phyloP scores from a whole-genome alignment of 108 stramenopile species.

The Aurantiochytrium sp. region DNA sequence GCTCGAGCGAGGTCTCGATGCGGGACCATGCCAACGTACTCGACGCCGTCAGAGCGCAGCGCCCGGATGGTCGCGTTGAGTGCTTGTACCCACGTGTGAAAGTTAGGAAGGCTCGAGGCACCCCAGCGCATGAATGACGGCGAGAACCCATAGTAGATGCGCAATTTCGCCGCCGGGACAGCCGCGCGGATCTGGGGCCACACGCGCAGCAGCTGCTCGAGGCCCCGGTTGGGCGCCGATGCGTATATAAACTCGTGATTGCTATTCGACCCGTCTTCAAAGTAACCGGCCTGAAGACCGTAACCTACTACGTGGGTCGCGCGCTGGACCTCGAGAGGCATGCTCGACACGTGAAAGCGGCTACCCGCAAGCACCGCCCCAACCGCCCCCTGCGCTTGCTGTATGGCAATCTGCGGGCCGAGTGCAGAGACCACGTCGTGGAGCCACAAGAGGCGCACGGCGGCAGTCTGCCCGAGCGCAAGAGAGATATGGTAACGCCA shows the following conservation, averaged over 20 bases:
- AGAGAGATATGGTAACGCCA: slow-evolving; percentile 57
- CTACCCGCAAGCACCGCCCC: slow-evolving; percentile 38
- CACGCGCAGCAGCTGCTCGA: slow-evolving; percentile 23
- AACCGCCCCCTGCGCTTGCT: neutral
- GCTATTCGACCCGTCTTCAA: slow-evolving; percentile 37
- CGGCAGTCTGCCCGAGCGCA: slow-evolving; percentile 36
- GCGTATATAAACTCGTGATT: slow-evolving; percentile 45
- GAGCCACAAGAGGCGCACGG: slow-evolving; percentile 46
- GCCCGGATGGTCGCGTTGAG: slow-evolving; percentile 12
- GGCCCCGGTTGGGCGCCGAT: slow-evolving; percentile 51
- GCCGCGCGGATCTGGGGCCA: slow-evolving; percentile 44
- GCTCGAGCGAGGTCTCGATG: slow-evolving; percentile 39
- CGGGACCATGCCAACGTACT: slow-evolving; percentile 52
- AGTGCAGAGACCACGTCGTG: slow-evolving; percentile 36
- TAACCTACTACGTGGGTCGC: neutral
- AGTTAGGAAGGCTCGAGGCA: neutral
- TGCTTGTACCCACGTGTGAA: slow-evolving; percentile 30
- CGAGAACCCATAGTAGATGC: slow-evolving; percentile 57
- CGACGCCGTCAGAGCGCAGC: slow-evolving; percentile 41
- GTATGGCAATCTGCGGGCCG: neutral
- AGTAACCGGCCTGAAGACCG: slow-evolving; percentile 41
- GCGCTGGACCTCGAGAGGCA: neutral
- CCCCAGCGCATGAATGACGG: slow-evolving; percentile 39
- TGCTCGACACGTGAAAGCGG: slow-evolving; percentile 33
- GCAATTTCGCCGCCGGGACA: slow-evolving; percentile 33